These are phyloP conservation scores for Dalbergia cultrata DNA, from an alignment of 306 rosid species.

Conservation along the genomic window DNA sequence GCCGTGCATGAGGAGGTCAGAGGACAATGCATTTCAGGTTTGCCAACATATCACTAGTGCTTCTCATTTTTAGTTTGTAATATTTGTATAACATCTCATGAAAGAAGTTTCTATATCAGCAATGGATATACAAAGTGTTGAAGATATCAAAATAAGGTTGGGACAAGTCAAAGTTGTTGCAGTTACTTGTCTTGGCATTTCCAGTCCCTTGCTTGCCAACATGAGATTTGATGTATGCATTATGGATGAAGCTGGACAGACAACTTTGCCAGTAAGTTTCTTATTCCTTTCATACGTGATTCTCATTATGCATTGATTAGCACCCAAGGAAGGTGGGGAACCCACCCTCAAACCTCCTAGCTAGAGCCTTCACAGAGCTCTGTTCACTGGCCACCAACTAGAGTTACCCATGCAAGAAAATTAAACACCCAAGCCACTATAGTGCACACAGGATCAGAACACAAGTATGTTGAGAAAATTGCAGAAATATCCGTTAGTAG, in stretches of 20 bases:
- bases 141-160: constrained; percentile 72
- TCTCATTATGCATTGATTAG: not conserved
- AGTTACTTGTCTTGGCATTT: constrained; percentile 89
- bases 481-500: no score
- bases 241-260: constrained; percentile 99
- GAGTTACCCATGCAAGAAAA: no score
- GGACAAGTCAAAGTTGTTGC: constrained; percentile 94
- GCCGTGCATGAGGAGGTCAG: constrained; percentile 83
- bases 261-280: constrained; percentile 85
- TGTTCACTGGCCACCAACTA: no score
- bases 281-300: constrained; percentile 38
- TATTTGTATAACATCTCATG: constrained; percentile 44
- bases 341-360: no score
- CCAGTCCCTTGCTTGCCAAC: constrained; percentile 80
- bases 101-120: constrained; percentile 55
- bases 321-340: no score
- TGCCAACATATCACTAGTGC: constrained; percentile 39
- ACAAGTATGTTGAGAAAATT: no score
- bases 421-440: no score
- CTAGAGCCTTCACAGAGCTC: no score
- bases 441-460: no score
- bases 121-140: constrained; percentile 62
- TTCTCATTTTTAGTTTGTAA: constrained; percentile 31
- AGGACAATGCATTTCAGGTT: constrained; percentile 88
- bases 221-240: constrained; percentile 92